phyloP scores from a whole-genome alignment of 768 basidiomycete genomes.

The Hericium coralloides region DNA sequence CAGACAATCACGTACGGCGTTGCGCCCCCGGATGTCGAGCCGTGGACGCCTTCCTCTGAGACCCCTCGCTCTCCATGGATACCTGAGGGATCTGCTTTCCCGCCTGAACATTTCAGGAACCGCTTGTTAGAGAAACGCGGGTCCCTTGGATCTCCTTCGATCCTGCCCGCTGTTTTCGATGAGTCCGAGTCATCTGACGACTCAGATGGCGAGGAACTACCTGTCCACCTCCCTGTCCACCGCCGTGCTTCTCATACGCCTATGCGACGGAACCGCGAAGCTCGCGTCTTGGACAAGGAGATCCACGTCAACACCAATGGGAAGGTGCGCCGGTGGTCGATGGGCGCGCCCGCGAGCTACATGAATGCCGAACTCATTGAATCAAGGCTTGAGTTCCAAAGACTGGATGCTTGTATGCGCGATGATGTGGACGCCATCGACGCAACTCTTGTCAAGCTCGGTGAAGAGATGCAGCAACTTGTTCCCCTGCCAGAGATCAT shows the following conservation, averaged over 20 bases:
- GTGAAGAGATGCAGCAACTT: neutral
- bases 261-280: neutral
- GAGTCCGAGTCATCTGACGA: neutral
- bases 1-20: constrained; percentile 4
- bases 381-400: constrained; percentile 7
- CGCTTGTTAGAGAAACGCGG: constrained; percentile 2
- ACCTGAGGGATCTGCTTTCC: constrained; percentile 14
- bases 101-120: constrained; percentile 7
- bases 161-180: neutral
- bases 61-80: constrained; percentile 6
- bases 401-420: neutral
- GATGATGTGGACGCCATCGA: neutral
- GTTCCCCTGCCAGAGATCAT: constrained; percentile 23
- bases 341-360: constrained; percentile 11
- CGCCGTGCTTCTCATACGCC: neutral
- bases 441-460: neutral
- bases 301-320: neutral
- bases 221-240: neutral
- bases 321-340: constrained; percentile 14
- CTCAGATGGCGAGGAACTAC: neutral
- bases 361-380: constrained; percentile 8
- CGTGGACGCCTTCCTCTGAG: constrained; percentile 13
- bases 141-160: neutral
- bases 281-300: neutral
- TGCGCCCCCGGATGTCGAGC: constrained; percentile 8